Percentiles rank a stretch among this genome's conserved stretches.
These are phyloP conservation scores for Verbascum thapsus DNA, from an alignment of 257 asterid species.

Conservation along the genomic window DNA sequence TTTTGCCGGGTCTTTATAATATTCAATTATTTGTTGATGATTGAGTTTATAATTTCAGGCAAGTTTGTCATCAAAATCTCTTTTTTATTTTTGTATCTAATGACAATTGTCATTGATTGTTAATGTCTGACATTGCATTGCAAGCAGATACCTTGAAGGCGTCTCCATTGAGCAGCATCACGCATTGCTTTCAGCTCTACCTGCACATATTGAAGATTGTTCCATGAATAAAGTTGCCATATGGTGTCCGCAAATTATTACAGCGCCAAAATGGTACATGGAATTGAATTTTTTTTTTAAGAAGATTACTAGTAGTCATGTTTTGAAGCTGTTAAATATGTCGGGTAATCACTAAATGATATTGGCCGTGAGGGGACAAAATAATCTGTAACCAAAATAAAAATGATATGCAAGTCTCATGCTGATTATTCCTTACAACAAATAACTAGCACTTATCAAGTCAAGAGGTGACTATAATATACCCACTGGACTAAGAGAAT, in stretches of 20 bases:
- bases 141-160: slow-evolving; percentile 98
- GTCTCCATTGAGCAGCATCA: slow-evolving; percentile 98
- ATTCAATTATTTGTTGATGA: too few species aligned
- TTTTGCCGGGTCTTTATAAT: too few species aligned
- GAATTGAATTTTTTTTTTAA: slow-evolving; percentile 9
- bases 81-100: too few species aligned
- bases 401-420: not conserved
- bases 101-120: too few species aligned
- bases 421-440: not conserved
- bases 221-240: slow-evolving; percentile 30
- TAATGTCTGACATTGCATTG: too few species aligned
- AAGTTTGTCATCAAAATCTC: too few species aligned
- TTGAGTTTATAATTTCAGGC: too few species aligned
- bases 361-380: not conserved
- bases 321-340: not conserved
- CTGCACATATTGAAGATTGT: slow-evolving; percentile 44
- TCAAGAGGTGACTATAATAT: not conserved
- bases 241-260: slow-evolving; percentile 28
- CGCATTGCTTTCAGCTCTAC: slow-evolving; percentile 84
- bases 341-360: slow-evolving; percentile 3
- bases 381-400: not conserved
- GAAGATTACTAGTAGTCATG: slow-evolving; percentile 17
- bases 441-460: not conserved
- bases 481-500: not conserved
- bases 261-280: slow-evolving; percentile 55